Evolutionary conservation across 148 eudicot genomes (phyloP), one percentile per base, ranked within the genome.

Genomic region (Chenopodium album): DNA sequence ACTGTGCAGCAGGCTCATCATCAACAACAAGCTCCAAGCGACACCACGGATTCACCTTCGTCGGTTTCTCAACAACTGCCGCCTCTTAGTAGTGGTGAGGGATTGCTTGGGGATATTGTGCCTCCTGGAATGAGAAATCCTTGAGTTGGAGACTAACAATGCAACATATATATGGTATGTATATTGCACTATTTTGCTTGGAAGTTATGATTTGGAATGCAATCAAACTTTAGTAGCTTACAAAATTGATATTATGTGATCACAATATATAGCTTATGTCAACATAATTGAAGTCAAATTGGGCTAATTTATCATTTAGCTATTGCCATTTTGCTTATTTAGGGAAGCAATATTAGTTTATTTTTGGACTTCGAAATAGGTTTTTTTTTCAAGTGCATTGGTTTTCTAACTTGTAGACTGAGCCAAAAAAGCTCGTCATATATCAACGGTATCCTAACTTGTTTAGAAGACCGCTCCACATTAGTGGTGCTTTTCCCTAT

Each of bases 71-170:
- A 67, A 10, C 76, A 76, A 72, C 26, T 1, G 34, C 73, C 69
- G 10, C 70, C 22, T 37, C 77, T 34, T 34, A 86, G 88, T 79
- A 63, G 67, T 37, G 84, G 83, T 1, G 89, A 90, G 80, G 98
- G 98, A 2, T 88, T 96, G 76, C 97, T 96, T 26, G 97, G 94
- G 12, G 99, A 96, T 82, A 94, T 95, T 47, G 95, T 95, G 62
- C 90, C 91, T 68, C 92, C 94, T 31, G 87, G 88, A 78, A 91
- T 90, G 89, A 84, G 93, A 54, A 92, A 89, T 66, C 79, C 77
- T 23, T 90, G 79, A 86, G 23, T 46, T 7, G 4, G 10, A 12
- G 34, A 50, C 19, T 12, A 60, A 50, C 17, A 23, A 65, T 41
- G 44, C 44, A 41, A 41, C 44, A 41, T 41, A 41, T 41, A 41